A percentile compares a stretch with the other conserved stretches of the same genome.
phyloP scores from a whole-genome alignment of 2,329 filamentous ascomycete species.

The Hypoxylon sp. region DNA sequence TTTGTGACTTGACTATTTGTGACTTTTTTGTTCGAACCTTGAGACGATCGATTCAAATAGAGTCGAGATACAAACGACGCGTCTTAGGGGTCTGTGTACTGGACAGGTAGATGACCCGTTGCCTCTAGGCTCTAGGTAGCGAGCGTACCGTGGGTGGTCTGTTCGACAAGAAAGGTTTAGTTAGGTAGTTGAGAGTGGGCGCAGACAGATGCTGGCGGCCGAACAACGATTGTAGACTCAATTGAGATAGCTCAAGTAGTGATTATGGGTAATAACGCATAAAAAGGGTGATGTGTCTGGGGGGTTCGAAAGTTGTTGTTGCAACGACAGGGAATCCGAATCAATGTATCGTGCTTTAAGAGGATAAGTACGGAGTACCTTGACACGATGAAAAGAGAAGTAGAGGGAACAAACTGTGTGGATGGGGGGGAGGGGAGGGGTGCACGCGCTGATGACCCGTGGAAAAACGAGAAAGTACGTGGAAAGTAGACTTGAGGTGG shows the following conservation, averaged over 20 bases:
- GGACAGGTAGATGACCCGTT: constrained; percentile 11
- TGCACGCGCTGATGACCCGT: constrained; percentile 23
- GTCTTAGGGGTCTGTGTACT: constrained; percentile 26
- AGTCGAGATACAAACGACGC: constrained; percentile 34
- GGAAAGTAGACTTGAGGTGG: constrained; percentile 25
- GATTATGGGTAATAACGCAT: too few relatives aligned
- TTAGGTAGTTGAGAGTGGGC: neutral
- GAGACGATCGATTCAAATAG: constrained; percentile 7
- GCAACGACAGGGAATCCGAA: constrained; percentile 31
- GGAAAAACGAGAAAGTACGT: constrained; percentile 11
- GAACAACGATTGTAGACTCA: too few relatives aligned
- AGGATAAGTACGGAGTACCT: constrained; percentile 34
- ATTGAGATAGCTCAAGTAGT: too few relatives aligned
- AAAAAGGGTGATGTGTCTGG: too few relatives aligned
- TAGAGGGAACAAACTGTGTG: constrained; percentile 38
- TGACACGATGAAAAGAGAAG: constrained; percentile 25
- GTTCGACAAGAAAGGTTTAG: neutral
- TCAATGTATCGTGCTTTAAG: constrained; percentile 27
- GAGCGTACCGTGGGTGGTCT: too few relatives aligned
- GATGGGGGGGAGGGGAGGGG: constrained; percentile 28
- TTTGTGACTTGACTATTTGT: too few relatives aligned
- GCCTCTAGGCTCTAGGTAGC: too few relatives aligned
- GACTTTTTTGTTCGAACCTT: constrained; percentile 19
- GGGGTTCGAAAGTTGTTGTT: too few relatives aligned
- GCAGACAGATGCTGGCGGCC: constrained; percentile 20